A percentile compares a stretch with the other conserved stretches of the same genome.
phyloP scores from a whole-genome alignment of 192 early-diverging fungal genomes.

The Umbelopsis vinacea region DNA sequence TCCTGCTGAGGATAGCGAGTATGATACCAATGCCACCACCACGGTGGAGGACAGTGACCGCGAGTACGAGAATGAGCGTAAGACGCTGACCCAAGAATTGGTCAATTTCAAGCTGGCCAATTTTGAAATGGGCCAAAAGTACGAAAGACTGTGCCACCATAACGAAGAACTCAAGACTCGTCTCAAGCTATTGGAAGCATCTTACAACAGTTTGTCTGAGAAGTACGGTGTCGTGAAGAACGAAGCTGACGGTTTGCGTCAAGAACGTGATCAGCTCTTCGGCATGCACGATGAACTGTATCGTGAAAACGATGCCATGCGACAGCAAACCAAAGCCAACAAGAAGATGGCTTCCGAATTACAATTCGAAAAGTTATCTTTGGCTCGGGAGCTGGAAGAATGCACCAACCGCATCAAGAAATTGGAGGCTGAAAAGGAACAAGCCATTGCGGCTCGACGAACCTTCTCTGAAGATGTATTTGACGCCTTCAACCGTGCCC shows the following conservation, averaged over 20 bases:
- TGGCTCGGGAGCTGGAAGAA: constrained; percentile 26
- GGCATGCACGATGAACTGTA: constrained; percentile 29
- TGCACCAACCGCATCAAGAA: constrained; percentile 17
- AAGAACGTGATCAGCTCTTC: constrained; percentile 34
- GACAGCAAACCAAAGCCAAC: constrained; percentile 27
- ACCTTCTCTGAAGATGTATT: constrained; percentile 38
- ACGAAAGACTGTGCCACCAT: constrained; percentile 38
- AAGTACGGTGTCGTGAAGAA: constrained; percentile 35
- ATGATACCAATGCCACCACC: constrained; percentile 19
- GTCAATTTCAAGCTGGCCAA: constrained; percentile 44
- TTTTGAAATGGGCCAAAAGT: constrained; percentile 47
- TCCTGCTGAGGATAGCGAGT: constrained; percentile 8
- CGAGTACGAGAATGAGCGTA: constrained; percentile 1
- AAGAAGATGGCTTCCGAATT: constrained; percentile 42
- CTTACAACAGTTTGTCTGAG: constrained; percentile 32
- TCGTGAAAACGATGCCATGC: constrained; percentile 31
- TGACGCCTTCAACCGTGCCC: constrained; percentile 27
- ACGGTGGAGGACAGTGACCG: neutral
- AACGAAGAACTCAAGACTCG: constrained; percentile 31
- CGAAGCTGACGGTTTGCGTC: constrained; percentile 36
- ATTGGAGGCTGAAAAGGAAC: constrained; percentile 35
- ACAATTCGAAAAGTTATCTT: constrained; percentile 38
- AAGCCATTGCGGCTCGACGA: constrained; percentile 33
- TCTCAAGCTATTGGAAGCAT: constrained; percentile 27
- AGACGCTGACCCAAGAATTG: constrained; percentile 39